These are phyloP conservation scores for Garcia nutans DNA, from an alignment of 345 rosid genomes.

Conservation along the genomic window DNA sequence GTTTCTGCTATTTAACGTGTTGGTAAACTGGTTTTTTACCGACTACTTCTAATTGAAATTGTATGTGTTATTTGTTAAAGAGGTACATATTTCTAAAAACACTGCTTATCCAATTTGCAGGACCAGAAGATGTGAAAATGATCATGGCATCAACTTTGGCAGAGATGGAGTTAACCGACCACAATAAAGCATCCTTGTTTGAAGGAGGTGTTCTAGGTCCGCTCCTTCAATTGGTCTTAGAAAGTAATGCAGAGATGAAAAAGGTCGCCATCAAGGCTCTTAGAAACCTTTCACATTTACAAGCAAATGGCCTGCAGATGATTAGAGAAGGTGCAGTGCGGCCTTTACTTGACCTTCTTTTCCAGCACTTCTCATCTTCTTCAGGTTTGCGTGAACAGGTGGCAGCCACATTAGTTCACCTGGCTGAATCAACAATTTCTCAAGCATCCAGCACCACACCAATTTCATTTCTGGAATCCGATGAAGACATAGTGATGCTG, in stretches of 20 bases:
- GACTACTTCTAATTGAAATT: not conserved
- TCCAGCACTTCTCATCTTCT: constrained; percentile 40
- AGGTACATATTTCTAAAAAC: constrained; percentile 1
- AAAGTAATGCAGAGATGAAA: constrained; percentile 37
- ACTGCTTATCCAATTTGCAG: constrained; percentile 33
- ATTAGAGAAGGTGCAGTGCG: constrained; percentile 56
- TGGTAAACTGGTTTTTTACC: not conserved
- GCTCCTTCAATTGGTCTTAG: constrained; percentile 48
- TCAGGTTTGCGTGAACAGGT: constrained; percentile 48
- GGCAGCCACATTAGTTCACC: constrained; percentile 54
- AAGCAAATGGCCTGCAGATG: constrained; percentile 56
- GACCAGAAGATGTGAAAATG: constrained; percentile 52
- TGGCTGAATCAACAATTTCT: constrained; percentile 51
- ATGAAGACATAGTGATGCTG: constrained; percentile 49
- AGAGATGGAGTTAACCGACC: constrained; percentile 64
- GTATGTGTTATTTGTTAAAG: not conserved
- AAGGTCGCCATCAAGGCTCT: constrained; percentile 51
- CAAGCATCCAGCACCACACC: constrained; percentile 38
- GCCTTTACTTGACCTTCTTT: constrained; percentile 50
- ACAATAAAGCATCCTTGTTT: constrained; percentile 50
- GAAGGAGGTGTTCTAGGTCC: constrained; percentile 54
- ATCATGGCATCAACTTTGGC: constrained; percentile 53
- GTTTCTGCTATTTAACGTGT: not conserved
- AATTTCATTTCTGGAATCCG: constrained; percentile 52
- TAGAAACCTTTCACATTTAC: constrained; percentile 49